Base-by-base conservation (phyloP, 1,284 basidiomycete genomes). In the Pseudozyma flocculosa region DNA sequence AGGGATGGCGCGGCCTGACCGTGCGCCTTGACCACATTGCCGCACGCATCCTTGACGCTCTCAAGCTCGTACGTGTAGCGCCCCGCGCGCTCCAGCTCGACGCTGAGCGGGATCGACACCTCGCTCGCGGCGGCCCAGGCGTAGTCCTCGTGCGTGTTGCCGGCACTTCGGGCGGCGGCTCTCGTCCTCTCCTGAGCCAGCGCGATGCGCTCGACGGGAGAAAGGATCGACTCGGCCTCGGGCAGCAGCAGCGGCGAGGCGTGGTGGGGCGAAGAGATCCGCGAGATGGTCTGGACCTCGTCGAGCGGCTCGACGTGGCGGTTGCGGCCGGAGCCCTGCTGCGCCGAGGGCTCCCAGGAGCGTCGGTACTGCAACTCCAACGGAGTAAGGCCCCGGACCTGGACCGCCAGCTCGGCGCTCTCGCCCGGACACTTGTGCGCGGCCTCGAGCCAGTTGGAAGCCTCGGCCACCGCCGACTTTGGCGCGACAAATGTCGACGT, bases 21-120 rank as follows among this genome's bases (percentile, higher is more conserved):
- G 23, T 43, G 19, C n/a, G 46, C 21, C 14, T 15, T 13, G 1
- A 70, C 64, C 4, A 50, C 46, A 40, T 74, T 77, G 15, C 73
- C 75, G 30, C 75, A 77, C 11, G 72, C 73, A 38, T 77, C 75
- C n/a, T 53, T 52, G 22, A 77, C 67, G 30, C 47, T 50, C 24
- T 59, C 54, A 34, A 77, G 59, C n/a, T 44, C 54, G 41, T 70
- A 73, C 2, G 58, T 48, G 44, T 74, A 72, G 32, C 54, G 59
- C 42, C 75, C 75, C 0, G 73, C 48, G 10, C 37, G 49, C 5
- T 54, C 52, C 4, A 72, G 57, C 38, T 72, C 66, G 43, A 76
- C 56, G 29, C 60, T 60, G 37, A 75, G 55, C 14, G 73, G 72
- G 38, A 75, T 49, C 30, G 56, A 56, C 26, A 72, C 61, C 23